Conservation (phyloP, 257 asterid genomes). For the Ehretia macrophylla region DNA sequence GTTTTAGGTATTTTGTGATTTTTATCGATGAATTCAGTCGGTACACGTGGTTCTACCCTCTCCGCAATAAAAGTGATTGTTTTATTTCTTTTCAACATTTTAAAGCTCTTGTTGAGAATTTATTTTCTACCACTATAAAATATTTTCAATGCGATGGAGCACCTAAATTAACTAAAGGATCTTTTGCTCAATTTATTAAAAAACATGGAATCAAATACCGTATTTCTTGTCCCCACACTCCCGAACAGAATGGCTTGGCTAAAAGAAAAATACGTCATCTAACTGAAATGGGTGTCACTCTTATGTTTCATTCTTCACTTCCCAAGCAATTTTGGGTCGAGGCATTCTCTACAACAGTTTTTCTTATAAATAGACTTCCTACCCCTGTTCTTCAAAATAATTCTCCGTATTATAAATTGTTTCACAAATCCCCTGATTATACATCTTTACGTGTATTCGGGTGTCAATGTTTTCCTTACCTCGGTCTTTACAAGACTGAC, state of each 20-base stretch:
- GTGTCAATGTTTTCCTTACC: not conserved
- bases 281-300: not conserved
- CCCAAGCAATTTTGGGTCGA: not conserved
- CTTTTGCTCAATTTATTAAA: not conserved
- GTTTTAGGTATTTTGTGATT: not conserved
- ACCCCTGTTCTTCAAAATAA: not conserved
- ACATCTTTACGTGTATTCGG: slow-evolving; percentile 4
- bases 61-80: no score
- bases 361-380: slow-evolving; percentile 5
- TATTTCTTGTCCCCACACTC: not conserved
- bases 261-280: not conserved
- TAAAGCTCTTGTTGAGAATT: not conserved
- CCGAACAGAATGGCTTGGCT: not conserved
- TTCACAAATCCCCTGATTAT: not conserved
- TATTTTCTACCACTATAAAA: no score
- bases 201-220: not conserved
- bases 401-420: not conserved
- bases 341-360: not conserved
- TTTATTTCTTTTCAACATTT: not conserved
- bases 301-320: not conserved
- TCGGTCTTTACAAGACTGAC: not conserved
- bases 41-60: not conserved
- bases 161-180: no score
- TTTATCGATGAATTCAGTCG: not conserved
- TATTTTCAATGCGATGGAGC: not conserved